These are phyloP conservation scores for Anastatica hierochuntica DNA, from an alignment of 345 rosid genomes.

Conservation along the genomic window DNA sequence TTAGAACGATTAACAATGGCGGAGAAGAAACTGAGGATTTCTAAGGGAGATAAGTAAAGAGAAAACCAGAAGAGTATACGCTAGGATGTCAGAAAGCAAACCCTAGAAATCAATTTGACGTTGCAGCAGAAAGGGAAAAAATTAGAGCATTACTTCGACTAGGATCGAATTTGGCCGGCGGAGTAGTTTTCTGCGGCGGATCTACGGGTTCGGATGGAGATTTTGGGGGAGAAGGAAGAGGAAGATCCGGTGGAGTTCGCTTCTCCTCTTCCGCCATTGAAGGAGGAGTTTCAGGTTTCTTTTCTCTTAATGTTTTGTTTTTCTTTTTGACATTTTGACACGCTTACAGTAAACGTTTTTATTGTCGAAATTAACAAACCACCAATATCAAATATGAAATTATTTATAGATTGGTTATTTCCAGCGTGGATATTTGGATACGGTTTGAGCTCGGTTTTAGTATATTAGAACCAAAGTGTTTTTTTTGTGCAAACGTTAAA, in stretches of 20 bases:
- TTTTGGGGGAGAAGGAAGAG: constrained; percentile 12
- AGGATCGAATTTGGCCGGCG: constrained; percentile 53
- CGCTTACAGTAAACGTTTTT: too few species aligned
- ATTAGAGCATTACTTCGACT: constrained; percentile 54
- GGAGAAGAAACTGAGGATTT: not conserved
- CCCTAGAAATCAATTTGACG: constrained; percentile 12
- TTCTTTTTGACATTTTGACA: not conserved
- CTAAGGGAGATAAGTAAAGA: not conserved
- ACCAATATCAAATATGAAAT: too few species aligned
- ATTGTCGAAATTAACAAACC: too few species aligned
- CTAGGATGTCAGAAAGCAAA: not conserved
- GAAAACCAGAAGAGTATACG: not conserved
- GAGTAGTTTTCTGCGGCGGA: constrained; percentile 16
- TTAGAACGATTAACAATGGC: constrained; percentile 3
- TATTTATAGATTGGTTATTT: too few species aligned
- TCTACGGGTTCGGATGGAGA: not conserved
- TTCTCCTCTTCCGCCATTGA: constrained; percentile 36
- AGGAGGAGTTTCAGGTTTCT: not conserved
- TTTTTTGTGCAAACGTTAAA: too few species aligned
- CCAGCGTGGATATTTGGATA: too few species aligned
- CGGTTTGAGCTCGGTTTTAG: too few species aligned
- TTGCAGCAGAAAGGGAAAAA: not conserved
- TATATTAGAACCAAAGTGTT: too few species aligned
- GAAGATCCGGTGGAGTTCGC: constrained; percentile 22
- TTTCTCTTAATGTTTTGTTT: not conserved